phyloP scores from a whole-genome alignment of 805 yeast species.

The Sugiyamaella chiloensis region DNA sequence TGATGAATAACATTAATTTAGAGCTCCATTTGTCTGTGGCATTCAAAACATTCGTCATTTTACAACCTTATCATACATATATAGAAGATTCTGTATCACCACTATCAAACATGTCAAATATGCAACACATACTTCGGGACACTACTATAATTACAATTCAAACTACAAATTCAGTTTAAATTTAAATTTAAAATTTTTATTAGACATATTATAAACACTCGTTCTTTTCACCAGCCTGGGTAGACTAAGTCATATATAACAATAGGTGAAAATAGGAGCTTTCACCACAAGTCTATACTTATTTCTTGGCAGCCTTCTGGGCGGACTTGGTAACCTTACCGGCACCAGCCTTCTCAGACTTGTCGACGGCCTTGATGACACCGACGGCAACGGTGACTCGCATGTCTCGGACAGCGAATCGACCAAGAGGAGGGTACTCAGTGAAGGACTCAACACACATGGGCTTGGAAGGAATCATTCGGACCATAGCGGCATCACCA shows the following conservation, averaged over 20 bases:
- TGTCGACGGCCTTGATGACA: constrained; percentile 94
- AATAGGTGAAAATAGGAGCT: background rate
- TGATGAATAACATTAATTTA: too few species aligned
- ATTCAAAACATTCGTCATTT: too few species aligned
- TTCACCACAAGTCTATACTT: constrained; percentile 32
- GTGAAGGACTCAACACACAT: constrained; percentile 93
- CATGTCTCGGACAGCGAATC: constrained; percentile 99
- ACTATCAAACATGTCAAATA: too few species aligned
- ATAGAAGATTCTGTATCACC: too few species aligned
- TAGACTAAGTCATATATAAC: background rate
- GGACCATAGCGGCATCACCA: constrained; percentile 94
- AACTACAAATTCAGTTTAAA: background rate
- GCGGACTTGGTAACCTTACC: constrained; percentile 98
- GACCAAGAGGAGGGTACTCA: constrained; percentile 96
- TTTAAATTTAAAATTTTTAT: background rate
- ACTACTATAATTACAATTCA: too few species aligned
- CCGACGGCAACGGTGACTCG: constrained; percentile 99
- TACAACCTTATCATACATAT: too few species aligned
- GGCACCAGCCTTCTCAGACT: constrained; percentile 75
- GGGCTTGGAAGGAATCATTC: constrained; percentile 84
- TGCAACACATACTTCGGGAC: too few species aligned
- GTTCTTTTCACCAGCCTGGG: constrained; percentile 1
- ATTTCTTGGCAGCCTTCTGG: constrained; percentile 74
- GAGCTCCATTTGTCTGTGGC: too few species aligned
- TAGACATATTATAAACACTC: constrained; percentile 2